Base-by-base conservation (phyloP, 495 filamentous ascomycete species). In the Neurospora sp. region DNA sequence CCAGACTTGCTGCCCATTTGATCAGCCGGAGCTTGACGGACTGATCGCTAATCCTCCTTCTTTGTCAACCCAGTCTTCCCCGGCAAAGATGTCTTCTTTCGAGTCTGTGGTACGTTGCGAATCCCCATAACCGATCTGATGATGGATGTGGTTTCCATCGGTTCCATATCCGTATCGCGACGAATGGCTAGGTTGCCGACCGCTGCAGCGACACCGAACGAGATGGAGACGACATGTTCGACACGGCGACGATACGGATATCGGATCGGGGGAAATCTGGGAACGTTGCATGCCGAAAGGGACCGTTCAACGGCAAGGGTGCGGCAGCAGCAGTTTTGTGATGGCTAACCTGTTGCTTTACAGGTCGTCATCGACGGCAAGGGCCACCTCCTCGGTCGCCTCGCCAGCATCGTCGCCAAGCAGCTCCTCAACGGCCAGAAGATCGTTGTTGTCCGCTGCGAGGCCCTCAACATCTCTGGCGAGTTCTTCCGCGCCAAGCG, bases 401-500 rank as follows among this genome's bases (percentile, higher is more conserved):
- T 99, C 84, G 96, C 96, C 88, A 96, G 92, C 85, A 98, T 92
- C 83, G 94, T 99, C 81, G 96, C 96, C 83, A 99, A 99, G 90
- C 96, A 99, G 89, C 91, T 99, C 81, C 93, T 99, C 81, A 96
- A 93, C 85, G 96, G 96, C 83, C 96, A 98, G 89, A 97, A 98
- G 91, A 94, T 99, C 85, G 95, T 97, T 75, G 91, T 99, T 75
- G 96, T 99, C 83, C 93, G 96, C 88, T 97, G 93, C 88, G 96
- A 99, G 86, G 93, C 92, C 81, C 90, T 99, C 82, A 98, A 98
- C 90, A 98, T 99, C 90, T 99, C 96, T 79, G 96, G 96, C 87
- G 96, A 98, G 88, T 99, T 99, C 93, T 99, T 98, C 91, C 93
- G 96, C 81, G 91, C 94, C 80, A 99, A 99, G 90, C 91, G 96